Evolutionary conservation across 2,329 filamentous ascomycete species (phyloP).

Genomic region (Torrubiella hemipterigena): DNA sequence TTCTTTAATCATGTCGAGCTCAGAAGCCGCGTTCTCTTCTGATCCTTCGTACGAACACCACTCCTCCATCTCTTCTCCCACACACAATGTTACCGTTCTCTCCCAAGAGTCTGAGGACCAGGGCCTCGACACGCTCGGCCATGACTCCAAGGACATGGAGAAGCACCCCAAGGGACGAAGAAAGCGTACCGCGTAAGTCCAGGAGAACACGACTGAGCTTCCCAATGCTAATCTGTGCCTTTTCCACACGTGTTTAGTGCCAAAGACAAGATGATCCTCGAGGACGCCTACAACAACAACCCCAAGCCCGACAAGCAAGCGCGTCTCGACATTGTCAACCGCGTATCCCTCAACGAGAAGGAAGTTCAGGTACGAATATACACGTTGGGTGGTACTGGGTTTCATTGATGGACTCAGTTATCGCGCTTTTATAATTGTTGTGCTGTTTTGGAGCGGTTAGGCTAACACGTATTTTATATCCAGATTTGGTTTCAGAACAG

Average conservation of each 20-base stretch:
- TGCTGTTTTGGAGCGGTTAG: too few relatives aligned
- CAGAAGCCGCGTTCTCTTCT: conserved; percentile 4
- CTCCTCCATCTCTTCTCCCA: conserved; percentile 2
- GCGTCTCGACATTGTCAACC: conserved; percentile 71
- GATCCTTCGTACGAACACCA: conserved; percentile 2
- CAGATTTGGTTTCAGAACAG: conserved; percentile 98
- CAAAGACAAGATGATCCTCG: conserved; percentile 80
- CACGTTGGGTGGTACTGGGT: neutral
- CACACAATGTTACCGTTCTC: conserved; percentile 3
- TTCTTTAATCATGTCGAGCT: conserved; percentile 2
- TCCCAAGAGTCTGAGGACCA: conserved; percentile 2
- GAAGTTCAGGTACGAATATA: conserved; percentile 72
- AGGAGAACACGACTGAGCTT: neutral
- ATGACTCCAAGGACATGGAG: conserved; percentile 13
- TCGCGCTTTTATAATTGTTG: too few relatives aligned
- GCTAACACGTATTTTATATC: conserved; percentile 1
- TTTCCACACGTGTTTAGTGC: conserved; percentile 40
- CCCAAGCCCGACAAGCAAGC: conserved; percentile 86
- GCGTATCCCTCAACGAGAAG: conserved; percentile 83
- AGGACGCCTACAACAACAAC: conserved; percentile 73
- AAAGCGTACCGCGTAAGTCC: conserved; percentile 50
- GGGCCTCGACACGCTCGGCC: conserved; percentile 1
- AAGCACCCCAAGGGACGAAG: conserved; percentile 48
- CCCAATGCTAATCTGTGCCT: neutral
- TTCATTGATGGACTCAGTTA: conserved; percentile 8